phyloP scores from a whole-genome alignment of 176 grass and related monocot species.

The Paspalum notatum region DNA sequence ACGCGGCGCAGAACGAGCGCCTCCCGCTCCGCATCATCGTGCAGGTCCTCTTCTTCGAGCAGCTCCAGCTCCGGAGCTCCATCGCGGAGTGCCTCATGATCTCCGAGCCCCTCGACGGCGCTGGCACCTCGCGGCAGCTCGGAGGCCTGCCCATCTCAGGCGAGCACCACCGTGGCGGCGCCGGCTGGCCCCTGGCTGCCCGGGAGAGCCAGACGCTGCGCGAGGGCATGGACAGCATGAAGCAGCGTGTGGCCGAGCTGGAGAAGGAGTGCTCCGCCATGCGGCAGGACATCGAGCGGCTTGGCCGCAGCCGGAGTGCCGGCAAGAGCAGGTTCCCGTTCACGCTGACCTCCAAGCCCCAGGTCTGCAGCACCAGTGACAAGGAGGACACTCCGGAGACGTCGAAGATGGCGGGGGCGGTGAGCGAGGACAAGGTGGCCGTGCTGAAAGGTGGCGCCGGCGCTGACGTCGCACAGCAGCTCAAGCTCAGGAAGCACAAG shows the following conservation, averaged over 20 bases:
- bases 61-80: slow-evolving; percentile 75
- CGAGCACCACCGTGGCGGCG: slow-evolving; percentile 23
- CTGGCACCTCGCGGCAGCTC: slow-evolving; percentile 34
- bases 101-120: slow-evolving; percentile 60
- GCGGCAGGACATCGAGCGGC: slow-evolving; percentile 62
- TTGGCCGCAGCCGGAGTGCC: slow-evolving; percentile 39
- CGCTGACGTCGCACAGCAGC: slow-evolving; percentile 5
- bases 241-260: slow-evolving; percentile 65
- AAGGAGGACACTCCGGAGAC: slow-evolving; percentile 15
- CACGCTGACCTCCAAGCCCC: slow-evolving; percentile 31
- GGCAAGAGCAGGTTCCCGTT: slow-evolving; percentile 43
- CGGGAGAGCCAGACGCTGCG: slow-evolving; percentile 60
- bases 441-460: slow-evolving; percentile 35
- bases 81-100: slow-evolving; percentile 74
- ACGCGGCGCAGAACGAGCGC: slow-evolving; percentile 74
- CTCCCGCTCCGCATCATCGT: slow-evolving; percentile 73
- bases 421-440: slow-evolving; percentile 34
- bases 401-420: not conserved
- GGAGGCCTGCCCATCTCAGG: slow-evolving; percentile 30
- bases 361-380: slow-evolving; percentile 57
- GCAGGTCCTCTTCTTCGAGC: slow-evolving; percentile 91
- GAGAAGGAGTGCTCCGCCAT: slow-evolving; percentile 82
- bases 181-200: slow-evolving; percentile 43
- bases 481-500: slow-evolving; percentile 53
- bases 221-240: slow-evolving; percentile 67